Conservation (phyloP, 2,329 filamentous ascomycete genomes). For the Colletotrichum siamense region DNA sequence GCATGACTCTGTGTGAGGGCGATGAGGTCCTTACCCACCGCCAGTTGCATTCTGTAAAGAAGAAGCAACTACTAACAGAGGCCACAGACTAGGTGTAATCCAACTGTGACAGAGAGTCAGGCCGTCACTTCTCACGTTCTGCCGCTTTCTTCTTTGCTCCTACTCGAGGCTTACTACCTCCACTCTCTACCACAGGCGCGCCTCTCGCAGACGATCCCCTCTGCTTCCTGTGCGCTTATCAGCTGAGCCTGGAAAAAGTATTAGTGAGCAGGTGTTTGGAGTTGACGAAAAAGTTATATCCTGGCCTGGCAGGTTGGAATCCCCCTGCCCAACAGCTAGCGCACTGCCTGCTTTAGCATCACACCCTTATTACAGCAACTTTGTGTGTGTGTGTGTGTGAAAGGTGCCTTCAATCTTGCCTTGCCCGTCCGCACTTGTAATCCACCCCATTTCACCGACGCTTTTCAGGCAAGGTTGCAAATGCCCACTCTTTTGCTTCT, state of each 20-base stretch:
- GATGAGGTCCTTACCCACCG: background rate
- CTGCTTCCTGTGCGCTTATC: background rate
- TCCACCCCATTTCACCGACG: background rate
- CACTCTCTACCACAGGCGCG: slow-evolving; percentile 5
- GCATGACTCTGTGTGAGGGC: background rate
- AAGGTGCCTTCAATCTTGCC: background rate
- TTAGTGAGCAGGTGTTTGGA: background rate
- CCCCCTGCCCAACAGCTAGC: background rate
- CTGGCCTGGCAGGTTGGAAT: background rate
- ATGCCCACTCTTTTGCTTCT: background rate
- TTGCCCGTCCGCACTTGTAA: background rate
- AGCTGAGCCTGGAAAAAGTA: background rate
- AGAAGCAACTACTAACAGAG: background rate
- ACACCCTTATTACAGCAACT: background rate
- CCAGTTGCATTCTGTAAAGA: background rate
- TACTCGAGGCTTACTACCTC: background rate
- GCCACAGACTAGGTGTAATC: background rate
- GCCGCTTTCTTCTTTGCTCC: background rate
- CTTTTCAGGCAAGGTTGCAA: background rate
- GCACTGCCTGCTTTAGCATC: background rate
- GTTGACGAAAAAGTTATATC: background rate
- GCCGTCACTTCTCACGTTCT: background rate
- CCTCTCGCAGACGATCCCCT: background rate
- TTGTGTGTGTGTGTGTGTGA: background rate
- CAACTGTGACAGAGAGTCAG: background rate